Base-by-base conservation (phyloP, 768 basidiomycete genomes). In the Brasilioporus rufonigricans region DNA sequence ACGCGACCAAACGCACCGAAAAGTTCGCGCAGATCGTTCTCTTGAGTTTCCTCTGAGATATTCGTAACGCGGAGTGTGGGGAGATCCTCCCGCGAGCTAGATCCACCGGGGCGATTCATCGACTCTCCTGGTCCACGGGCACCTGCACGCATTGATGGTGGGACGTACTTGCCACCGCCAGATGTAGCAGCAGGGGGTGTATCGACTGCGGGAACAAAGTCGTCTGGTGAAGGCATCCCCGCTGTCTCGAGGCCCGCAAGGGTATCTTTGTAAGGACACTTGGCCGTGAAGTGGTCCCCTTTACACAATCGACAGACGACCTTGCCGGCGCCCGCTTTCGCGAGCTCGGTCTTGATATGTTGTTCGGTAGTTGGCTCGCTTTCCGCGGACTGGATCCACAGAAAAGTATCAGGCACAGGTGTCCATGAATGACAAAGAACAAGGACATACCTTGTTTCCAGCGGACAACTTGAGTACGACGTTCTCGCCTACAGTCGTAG, bases 41-140 rank as follows among this genome's bases (percentile, higher is more conserved):
- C 97, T 62, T 90, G 86, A 3, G 94, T 94, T 64, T 99, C 97
- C 71, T 93, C 90, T 5, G 91, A 92, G 56, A 99, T 88, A 65
- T 98, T 98, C 32, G 97, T 98, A 60, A 99, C 93, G 29, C 97
- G 92, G 18, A 99, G 81, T 0, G 97, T 99, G 3, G 97, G 97
- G 21, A 95, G 81, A 65, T 98, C 97, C 69, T 98, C 94, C 38
- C 96, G 83, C 18, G 72, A 77, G 43, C 81, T 79, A 4, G 78
- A 65, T 45, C 80, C 69, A 38, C 80, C 78, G 10, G 36, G 24
- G 9, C 69, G 69, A 24, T 48, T 49, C 89, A 93, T 91, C 2
- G 86, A 77, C 66, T 93, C 92, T 46, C 93, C 91, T 9, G 85
- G 75, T 3, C 82, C 83, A 41, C 85, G 80, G 13, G 76, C 74